Evolutionary conservation across 805 yeast species (phyloP).

Genomic region (Candida nemodendra): DNA sequence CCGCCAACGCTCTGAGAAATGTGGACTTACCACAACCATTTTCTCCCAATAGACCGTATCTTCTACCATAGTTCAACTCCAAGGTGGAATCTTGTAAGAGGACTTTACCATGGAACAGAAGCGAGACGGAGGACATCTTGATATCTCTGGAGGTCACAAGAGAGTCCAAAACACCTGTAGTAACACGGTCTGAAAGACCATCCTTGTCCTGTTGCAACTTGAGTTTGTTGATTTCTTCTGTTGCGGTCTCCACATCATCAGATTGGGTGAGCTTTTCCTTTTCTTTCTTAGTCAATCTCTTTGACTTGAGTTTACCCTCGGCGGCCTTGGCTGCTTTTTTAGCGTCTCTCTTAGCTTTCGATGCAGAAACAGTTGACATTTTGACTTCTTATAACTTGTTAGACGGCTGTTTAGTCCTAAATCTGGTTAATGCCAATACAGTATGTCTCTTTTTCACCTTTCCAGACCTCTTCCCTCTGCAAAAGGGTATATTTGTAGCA

Average conservation of each 20-base stretch:
- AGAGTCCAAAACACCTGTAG: conserved; percentile 94
- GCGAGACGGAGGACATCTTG: conserved; percentile 84
- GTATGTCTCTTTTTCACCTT: background rate
- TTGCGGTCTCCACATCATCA: conserved; percentile 61
- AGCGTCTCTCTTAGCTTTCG: conserved; percentile 98
- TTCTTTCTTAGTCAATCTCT: conserved; percentile 64
- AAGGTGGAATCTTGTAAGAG: conserved; percentile 86
- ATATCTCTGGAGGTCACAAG: conserved; percentile 90
- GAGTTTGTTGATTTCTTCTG: conserved; percentile 77
- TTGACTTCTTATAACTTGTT: no score
- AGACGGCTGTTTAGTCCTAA: no score
- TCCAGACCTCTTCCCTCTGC: background rate
- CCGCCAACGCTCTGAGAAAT: conserved; percentile 87
- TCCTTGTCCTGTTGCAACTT: conserved; percentile 91
- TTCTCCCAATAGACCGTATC: conserved; percentile 96
- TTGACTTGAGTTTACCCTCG: conserved; percentile 63
- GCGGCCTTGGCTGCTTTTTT: conserved; percentile 92
- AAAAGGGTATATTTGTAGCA: no score
- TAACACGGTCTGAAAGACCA: conserved; percentile 95
- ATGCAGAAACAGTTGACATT: conserved; percentile 67
- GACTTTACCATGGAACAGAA: conserved; percentile 96
- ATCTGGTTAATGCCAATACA: no score
- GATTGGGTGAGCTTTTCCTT: conserved; percentile 36
- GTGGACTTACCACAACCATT: conserved; percentile 99
- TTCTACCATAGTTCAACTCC: conserved; percentile 95